Evolutionary conservation across 2,329 filamentous ascomycete species (phyloP), one percentile per base, ranked within the genome.

Genomic region (Talaromyces sp.): DNA sequence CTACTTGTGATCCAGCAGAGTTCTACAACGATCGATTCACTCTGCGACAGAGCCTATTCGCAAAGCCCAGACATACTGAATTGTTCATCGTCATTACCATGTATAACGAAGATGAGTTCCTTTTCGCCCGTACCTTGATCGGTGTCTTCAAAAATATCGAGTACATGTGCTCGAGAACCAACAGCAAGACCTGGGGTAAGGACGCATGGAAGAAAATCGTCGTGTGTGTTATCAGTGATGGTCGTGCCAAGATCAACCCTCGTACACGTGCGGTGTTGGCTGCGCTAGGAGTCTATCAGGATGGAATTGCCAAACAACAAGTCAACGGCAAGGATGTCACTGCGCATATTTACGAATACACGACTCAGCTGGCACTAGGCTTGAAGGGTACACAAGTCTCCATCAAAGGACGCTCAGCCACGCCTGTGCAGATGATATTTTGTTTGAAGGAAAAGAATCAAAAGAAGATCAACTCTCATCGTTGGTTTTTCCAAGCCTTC

Each of bases 121-220:
- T 97, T 66, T 97, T 99, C 75, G 93, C 95, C 27, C 89, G 95
- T 49, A 98, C 95, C 4, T 92, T 99, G 92, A 91, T 89, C 59
- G 95, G 95, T 77, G 93, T 99, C 5, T 94, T 98, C 84, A 98
- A 99, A 82, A 99, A 99, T 77, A 92, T 99, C 70, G 94, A 97
- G 77, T 93, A 94, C 83, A 97, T 99, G 91, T 97, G 95, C 79
- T 92, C 91, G 67, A 87, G 94, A 59, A 92, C 89, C 54, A 92
- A 90, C 76, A 97, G 93, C 80, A 96, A 97, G 81, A 98, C 94
- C 0, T 99, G 95, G 95, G 95, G 95, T 70, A 95, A 96, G 77
- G 92, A 97, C 72, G 93, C 94, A 4, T 99, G 95, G 95, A 98
- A 99, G 83, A 99, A 99, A 84, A 98, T 99, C 72, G 95, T 99